Base-by-base conservation (phyloP, 805 yeast species). In the Cyberlindnera mycetangii region DNA sequence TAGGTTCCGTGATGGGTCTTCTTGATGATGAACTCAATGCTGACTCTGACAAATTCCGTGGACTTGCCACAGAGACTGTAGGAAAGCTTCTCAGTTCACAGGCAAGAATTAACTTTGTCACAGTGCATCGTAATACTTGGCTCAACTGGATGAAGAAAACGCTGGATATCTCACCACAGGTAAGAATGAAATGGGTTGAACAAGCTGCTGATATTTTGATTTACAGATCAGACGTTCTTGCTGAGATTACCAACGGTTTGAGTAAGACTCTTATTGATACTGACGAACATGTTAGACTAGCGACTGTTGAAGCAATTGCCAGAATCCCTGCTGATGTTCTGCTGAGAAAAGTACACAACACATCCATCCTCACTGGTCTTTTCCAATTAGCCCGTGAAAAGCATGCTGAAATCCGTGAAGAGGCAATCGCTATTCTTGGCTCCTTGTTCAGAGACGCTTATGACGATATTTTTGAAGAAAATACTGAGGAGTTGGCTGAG, bases 21-120 rank as follows among this genome's bases (percentile, higher is more conserved):
- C 68, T 89, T 4, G 87, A 86, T 52, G 89, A 86, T 55, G 95
- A 89, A 52, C 66, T 89, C 33, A 79, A 79, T 46, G 88, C 95
- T 0, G 86, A 83, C 33, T 76, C 81, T 51, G 79, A 77, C 24
- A 62, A 69, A 14, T 70, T 85, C 16, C 73, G 97, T 50, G 59
- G 72, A 0, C 62, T 84, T 42, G 89, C 96, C 0, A 85, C 95
- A 0, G 76, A 76, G 35, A 77, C 93, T 0, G 74, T 90, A 2
- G 92, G 95, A 0, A 64, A 72, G 32, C 78, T 90, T 59, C 60
- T 89, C 1, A 65, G 78, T 0, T 60, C 68, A 11, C 63, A 64
- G 9, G 71, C 82, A 1, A 70, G 73, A 19, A 58, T 80, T 5
- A 81, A 81, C 53, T 86, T 89, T 59, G 70, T 75, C 11, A 62